These are phyloP conservation scores for Lojkania enalia DNA, from an alignment of 2,329 filamentous ascomycete genomes.

Conservation along the genomic window DNA sequence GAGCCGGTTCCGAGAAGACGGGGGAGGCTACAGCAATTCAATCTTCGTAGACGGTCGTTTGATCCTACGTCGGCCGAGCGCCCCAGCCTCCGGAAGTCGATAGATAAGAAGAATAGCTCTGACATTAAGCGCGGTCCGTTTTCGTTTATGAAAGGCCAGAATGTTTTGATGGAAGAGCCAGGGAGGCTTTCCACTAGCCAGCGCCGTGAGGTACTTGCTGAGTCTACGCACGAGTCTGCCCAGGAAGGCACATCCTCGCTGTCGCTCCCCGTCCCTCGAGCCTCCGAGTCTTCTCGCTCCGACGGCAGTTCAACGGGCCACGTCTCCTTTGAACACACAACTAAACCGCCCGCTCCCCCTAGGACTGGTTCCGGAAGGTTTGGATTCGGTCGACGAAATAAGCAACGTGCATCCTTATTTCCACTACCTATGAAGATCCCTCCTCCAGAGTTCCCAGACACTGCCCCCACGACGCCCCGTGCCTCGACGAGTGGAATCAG, in stretches of 20 bases:
- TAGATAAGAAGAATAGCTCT: slow-evolving; percentile 37
- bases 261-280: slow-evolving; percentile 64
- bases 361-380: slow-evolving; percentile 69
- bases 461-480: slow-evolving; percentile 51
- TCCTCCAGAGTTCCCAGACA: slow-evolving; percentile 50
- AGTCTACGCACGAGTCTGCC: slow-evolving; percentile 65
- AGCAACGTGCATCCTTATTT: slow-evolving; percentile 73
- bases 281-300: slow-evolving; percentile 87
- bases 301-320: slow-evolving; percentile 72
- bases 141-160: slow-evolving; percentile 31
- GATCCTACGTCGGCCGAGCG: slow-evolving; percentile 37
- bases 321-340: slow-evolving; percentile 39
- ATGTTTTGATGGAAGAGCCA: slow-evolving; percentile 43
- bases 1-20: slow-evolving; percentile 31
- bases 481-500: slow-evolving; percentile 45
- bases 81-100: slow-evolving; percentile 40
- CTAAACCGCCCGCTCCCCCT: slow-evolving; percentile 56
- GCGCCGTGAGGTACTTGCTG: slow-evolving; percentile 53
- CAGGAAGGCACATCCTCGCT: slow-evolving; percentile 65
- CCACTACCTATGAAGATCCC: slow-evolving; percentile 79
- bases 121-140: slow-evolving; percentile 31
- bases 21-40: slow-evolving; percentile 41
- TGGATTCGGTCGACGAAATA: slow-evolving; percentile 74
- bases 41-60: slow-evolving; percentile 41
- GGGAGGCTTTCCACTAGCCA: slow-evolving; percentile 63